Evolutionary conservation across 768 basidiomycete genomes (phyloP), one percentile per base, ranked within the genome.

Genomic region (Trametes meyenii): DNA sequence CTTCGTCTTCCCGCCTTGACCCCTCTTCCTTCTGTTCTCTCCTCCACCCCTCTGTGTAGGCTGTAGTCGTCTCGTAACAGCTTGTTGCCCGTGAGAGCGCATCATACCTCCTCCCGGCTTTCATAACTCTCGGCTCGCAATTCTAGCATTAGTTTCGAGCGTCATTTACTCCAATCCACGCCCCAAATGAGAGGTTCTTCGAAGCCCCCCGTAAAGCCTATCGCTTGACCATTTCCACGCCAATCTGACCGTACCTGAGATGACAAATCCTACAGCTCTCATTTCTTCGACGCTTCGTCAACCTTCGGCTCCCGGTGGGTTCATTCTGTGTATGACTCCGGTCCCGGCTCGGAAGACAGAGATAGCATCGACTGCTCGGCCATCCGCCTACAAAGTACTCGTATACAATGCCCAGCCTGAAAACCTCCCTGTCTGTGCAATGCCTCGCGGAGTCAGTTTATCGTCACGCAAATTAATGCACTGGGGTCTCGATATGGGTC

Each of bases 211-310:
- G 24, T 14, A 44, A 26, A 24, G 42, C 16, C 29, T 48, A 35
- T 48, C 39, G 21, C 39, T 19, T 19, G 24, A 19, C 23, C 33
- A 7, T 39, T 39, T 24, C 51, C 51, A 40, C 38, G 33, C 33
- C 39, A 36, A 51, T n/a, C 13, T 16, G 39, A 39, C 14, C 38
- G 46, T 39, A 11, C 56, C 40, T 58, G 10, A 29, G 40, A 24
- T 50, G 57, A 58, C 57, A 50, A 50, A 58, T 46, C 49, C 5
- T 21, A 19, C 21, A 17, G 42, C 12, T 42, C 26, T 12, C 16
- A 29, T 29, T 10, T 10, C 46, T 8, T 33, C 29, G 29, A 33
- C 29, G 29, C 12, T 23, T 24, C 33, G 36, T 23, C 11, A 19
- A 19, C 46, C 14, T 24, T 57, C 46, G 45, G 45, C 45, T 26